Evolutionary conservation across 2,329 filamentous ascomycete genomes (phyloP), one percentile per base, ranked within the genome.

Genomic region (Alternaria metachromatica): DNA sequence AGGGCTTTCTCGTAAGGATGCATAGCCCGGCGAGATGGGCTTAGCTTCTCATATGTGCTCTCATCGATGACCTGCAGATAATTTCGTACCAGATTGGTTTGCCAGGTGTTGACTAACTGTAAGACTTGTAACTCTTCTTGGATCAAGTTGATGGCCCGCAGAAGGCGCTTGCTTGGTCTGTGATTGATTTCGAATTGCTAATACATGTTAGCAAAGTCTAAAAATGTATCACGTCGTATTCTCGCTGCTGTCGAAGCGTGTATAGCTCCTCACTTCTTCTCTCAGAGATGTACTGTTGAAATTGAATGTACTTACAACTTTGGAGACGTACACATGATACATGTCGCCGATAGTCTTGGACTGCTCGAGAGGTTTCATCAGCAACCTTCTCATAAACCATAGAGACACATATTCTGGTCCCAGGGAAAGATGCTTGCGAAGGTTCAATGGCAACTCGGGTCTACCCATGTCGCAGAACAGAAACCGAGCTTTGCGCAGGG

Each of bases 151-250:
- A 78, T 73, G 9, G 71, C 69, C 28, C 76, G 77, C 2, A 78
- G 64, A 2, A 79, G 70, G 4, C 76, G 71, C 61, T 78, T 79
- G 21, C 72, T 66, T 5, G 76, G 75, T 9, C 72, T 70, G 45
- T 77, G 71, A 23, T 78, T 78, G 41, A 78, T 74, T 74, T 77
- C 71, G 44, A 78, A 78, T 76, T 77, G 75, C 75, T 77, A 25
- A 3, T 1, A 1, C 1, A 11, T n/a, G 55, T 75, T 25, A 75
- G 68, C 11, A 33, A 5, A 12, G 15, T 7, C 15, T 11, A 23
- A 11, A 3, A 11, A 12, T 11, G 8, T 11, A 15, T 51, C 18
- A 21, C 8, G 2, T 11, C 5, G 28, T 15, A 6, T 51, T 23
- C 6, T 13, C 28, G 26, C n/a, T 21, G 18, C 18, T 33, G 6